Evolutionary conservation across 106 monocot species (phyloP).

Genomic region (Chionographis japonica): DNA sequence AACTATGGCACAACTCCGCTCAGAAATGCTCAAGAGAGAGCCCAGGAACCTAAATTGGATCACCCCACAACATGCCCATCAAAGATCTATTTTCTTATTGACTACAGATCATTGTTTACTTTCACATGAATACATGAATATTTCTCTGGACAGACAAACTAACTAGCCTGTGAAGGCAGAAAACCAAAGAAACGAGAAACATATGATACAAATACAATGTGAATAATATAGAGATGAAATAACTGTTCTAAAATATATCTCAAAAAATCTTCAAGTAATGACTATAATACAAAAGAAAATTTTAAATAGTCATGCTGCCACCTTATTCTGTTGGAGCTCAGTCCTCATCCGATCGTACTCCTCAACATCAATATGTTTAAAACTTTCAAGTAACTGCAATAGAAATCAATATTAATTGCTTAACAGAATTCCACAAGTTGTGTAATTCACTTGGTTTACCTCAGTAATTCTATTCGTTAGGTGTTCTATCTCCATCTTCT

Average conservation of each 20-base stretch:
- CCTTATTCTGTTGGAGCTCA: slow-evolving; percentile 62
- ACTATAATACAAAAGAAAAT: not conserved
- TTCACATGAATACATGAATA: no score
- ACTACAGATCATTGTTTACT: no score
- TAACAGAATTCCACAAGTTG: not conserved
- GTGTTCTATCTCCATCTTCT: slow-evolving; percentile 42
- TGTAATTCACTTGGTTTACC: slow-evolving; percentile 32
- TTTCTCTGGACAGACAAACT: no score
- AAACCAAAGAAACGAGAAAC: not conserved
- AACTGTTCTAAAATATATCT: no score
- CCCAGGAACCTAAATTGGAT: no score
- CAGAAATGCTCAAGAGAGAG: no score
- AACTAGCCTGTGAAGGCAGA: no score
- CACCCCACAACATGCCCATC: no score
- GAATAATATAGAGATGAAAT: no score
- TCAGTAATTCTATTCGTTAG: slow-evolving; percentile 58
- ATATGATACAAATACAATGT: not conserved
- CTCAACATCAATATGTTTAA: slow-evolving; percentile 36
- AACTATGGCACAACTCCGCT: no score
- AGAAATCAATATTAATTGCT: slow-evolving; percentile 9
- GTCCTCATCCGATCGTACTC: slow-evolving; percentile 65
- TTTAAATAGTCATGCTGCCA: slow-evolving; percentile 4
- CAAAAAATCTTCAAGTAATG: no score
- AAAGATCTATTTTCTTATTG: no score
- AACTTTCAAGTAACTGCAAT: slow-evolving; percentile 69